A percentile compares a stretch with the other conserved stretches of the same genome.
phyloP scores from a whole-genome alignment of 2,329 filamentous ascomycete species.

The Penicillium sp. region DNA sequence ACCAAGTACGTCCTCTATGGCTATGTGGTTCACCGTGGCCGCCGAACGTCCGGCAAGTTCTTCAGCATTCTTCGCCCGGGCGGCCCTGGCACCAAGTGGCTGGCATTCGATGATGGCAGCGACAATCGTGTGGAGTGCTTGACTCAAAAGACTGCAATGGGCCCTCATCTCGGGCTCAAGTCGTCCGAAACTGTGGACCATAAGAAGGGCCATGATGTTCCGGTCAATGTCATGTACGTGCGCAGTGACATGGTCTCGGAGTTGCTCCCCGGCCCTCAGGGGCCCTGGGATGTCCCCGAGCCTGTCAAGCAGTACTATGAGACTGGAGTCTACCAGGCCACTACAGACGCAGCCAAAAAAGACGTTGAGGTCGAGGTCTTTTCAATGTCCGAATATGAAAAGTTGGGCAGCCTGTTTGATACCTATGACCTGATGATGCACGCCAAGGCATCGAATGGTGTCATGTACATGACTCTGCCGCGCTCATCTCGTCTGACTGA shows the following conservation, averaged over 20 bases:
- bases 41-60: slow-evolving; percentile 62
- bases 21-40: slow-evolving; percentile 63
- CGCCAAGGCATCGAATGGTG: slow-evolving; percentile 38
- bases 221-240: slow-evolving; percentile 61
- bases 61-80: slow-evolving; percentile 63
- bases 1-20: slow-evolving; percentile 61
- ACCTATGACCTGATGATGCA: slow-evolving; percentile 49
- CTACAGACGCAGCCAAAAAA: slow-evolving; percentile 16
- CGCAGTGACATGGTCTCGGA: slow-evolving; percentile 53
- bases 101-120: slow-evolving; percentile 60
- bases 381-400: slow-evolving; percentile 39
- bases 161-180: slow-evolving; percentile 54
- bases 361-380: slow-evolving; percentile 48
- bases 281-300: slow-evolving; percentile 53
- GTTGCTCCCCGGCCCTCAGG: slow-evolving; percentile 47
- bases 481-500: slow-evolving; percentile 40
- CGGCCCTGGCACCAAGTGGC: slow-evolving; percentile 61
- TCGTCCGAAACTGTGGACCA: slow-evolving; percentile 47
- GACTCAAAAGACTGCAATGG: slow-evolving; percentile 59
- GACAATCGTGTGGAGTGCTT: slow-evolving; percentile 61
- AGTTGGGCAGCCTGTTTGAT: slow-evolving; percentile 46
- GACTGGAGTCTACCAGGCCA: slow-evolving; percentile 29
- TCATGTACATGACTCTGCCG: slow-evolving; percentile 43
- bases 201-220: slow-evolving; percentile 52
- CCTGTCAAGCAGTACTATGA: slow-evolving; percentile 48